Evolutionary conservation across 2,329 filamentous ascomycete species (phyloP).

Genomic region (Fusarium marasasianum): DNA sequence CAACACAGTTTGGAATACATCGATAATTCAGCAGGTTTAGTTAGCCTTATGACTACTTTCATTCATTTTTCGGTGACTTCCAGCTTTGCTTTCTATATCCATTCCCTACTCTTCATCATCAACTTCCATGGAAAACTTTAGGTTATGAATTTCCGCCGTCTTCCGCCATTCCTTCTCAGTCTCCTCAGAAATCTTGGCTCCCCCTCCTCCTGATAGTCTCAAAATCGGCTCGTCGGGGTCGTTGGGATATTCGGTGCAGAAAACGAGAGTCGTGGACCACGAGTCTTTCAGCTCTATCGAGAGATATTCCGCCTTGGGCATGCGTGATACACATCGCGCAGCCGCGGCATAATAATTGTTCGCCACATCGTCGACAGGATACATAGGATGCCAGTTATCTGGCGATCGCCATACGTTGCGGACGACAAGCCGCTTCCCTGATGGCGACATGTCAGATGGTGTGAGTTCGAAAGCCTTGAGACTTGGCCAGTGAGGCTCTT

Average conservation of each 20-base stretch:
- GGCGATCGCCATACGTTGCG: background rate
- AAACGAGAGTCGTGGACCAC: background rate
- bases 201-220: background rate
- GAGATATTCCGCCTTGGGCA: background rate
- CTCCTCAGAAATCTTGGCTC: background rate
- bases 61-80: background rate
- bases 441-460: background rate
- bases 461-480: background rate
- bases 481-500: background rate
- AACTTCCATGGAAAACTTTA: background rate
- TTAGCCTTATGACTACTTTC: too few species aligned
- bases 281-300: background rate
- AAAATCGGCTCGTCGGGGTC: background rate
- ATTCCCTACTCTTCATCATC: background rate
- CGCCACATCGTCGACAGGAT: background rate
- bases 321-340: background rate
- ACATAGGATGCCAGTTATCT: background rate
- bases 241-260: background rate
- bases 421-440: background rate
- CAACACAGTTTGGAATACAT: accelerated
- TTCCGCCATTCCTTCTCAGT: background rate
- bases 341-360: background rate
- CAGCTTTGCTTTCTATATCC: too few species aligned
- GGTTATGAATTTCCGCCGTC: background rate
- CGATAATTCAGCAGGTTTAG: background rate